Evolutionary conservation across 441 rosid species (phyloP).

Genomic region (Daphne laureola): DNA sequence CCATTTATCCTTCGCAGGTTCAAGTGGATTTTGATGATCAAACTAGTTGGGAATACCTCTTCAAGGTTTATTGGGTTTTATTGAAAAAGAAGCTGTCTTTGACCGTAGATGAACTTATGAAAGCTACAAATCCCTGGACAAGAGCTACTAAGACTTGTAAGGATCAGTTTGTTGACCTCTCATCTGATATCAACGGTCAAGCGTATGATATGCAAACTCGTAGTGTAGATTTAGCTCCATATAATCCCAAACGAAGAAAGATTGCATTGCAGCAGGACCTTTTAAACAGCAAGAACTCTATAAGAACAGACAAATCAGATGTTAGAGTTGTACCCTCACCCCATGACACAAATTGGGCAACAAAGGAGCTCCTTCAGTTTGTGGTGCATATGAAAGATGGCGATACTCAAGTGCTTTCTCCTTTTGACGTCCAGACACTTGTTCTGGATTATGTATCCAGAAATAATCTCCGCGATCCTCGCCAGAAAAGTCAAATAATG

Average conservation of each 20-base stretch:
- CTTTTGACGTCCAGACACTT: slow-evolving; percentile 70
- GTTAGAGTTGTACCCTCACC: slow-evolving; percentile 24
- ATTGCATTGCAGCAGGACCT: slow-evolving; percentile 26
- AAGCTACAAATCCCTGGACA: slow-evolving; percentile 52
- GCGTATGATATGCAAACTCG: slow-evolving; percentile 23
- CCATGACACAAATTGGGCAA: slow-evolving; percentile 58
- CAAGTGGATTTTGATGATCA: slow-evolving; percentile 98
- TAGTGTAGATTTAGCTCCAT: slow-evolving; percentile 30
- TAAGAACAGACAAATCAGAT: slow-evolving; percentile 19
- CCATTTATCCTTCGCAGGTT: slow-evolving; percentile 45
- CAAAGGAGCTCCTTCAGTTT: slow-evolving; percentile 83
- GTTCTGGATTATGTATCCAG: slow-evolving; percentile 60
- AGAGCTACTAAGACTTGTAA: slow-evolving; percentile 31
- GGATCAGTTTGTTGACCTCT: slow-evolving; percentile 27
- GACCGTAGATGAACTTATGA: slow-evolving; percentile 61
- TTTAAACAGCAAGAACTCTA: slow-evolving; percentile 21
- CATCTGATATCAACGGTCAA: slow-evolving; percentile 23
- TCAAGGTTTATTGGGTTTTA: slow-evolving; percentile 86
- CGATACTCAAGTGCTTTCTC: slow-evolving; percentile 47
- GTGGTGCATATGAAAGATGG: slow-evolving; percentile 81
- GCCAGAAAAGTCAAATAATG: slow-evolving; percentile 41
- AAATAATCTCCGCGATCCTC: slow-evolving; percentile 70
- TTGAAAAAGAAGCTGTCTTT: slow-evolving; percentile 68
- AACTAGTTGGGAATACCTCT: slow-evolving; percentile 98
- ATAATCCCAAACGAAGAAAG: slow-evolving; percentile 54